Evolutionary conservation across 163 green algal genomes (phyloP).

Genomic region (Chlorella variabilis): DNA sequence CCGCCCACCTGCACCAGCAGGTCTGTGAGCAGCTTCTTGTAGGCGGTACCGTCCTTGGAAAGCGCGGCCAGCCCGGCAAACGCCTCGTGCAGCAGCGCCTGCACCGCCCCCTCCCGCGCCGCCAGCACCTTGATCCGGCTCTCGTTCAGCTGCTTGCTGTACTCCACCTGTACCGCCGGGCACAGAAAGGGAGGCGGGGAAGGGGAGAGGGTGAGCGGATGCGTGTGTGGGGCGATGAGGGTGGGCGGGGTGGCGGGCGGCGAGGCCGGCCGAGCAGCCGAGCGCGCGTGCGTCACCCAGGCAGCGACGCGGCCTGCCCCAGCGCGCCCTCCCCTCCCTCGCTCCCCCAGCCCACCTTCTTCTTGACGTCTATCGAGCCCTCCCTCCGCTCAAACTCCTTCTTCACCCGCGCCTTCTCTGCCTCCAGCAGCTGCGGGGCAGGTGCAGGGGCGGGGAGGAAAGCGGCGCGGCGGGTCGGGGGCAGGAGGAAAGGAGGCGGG

Average conservation of each 20-base stretch:
- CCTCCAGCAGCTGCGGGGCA: conserved; percentile 90
- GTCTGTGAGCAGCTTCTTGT: conserved; percentile 85
- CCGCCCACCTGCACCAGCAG: conserved; percentile 88
- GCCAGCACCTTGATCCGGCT: conserved; percentile 86
- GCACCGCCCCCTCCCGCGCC: background rate
- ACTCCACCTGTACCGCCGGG: conserved; percentile 75
- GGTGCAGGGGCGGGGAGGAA: too few relatives aligned
- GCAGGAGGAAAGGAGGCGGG: too few relatives aligned
- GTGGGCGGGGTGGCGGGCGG: too few relatives aligned
- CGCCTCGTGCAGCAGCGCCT: conserved; percentile 65
- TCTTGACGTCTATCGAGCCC: conserved; percentile 92
- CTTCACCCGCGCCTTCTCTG: conserved; percentile 93
- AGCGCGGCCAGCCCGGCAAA: conserved; percentile 67
- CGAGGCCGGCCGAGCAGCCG: too few relatives aligned
- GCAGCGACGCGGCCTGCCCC: too few relatives aligned
- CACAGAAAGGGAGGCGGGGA: too few relatives aligned
- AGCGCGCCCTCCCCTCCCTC: too few relatives aligned
- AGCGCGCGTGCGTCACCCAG: too few relatives aligned
- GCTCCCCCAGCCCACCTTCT: conserved; percentile 99
- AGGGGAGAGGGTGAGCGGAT: too few relatives aligned
- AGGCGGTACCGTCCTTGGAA: conserved; percentile 73
- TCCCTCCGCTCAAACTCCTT: conserved; percentile 97
- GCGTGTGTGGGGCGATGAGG: too few relatives aligned
- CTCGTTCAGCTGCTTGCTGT: conserved; percentile 97
- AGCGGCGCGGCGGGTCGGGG: too few relatives aligned